phyloP scores from a whole-genome alignment of 495 filamentous ascomycete genomes.

The Aspergillus sclerotiicarbonarius region DNA sequence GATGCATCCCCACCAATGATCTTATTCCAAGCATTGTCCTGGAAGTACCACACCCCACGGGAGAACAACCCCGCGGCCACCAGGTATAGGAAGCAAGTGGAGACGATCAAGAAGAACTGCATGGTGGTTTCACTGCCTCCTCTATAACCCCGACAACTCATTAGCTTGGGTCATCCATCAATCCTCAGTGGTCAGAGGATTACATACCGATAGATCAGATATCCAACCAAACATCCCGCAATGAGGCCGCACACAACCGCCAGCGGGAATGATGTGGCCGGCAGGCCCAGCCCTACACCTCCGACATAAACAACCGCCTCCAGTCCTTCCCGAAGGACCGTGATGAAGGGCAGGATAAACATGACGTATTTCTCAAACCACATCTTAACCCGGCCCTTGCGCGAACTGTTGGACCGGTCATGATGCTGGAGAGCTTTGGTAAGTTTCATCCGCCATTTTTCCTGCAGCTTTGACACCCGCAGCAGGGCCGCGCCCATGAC shows the following conservation, averaged over 20 bases:
- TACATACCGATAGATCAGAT: constrained; percentile 72
- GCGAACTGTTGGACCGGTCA: constrained; percentile 26
- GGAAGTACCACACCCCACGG: constrained; percentile 68
- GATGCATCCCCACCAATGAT: constrained; percentile 68
- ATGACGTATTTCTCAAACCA: constrained; percentile 76
- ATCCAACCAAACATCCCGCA: constrained; percentile 64
- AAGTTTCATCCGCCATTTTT: constrained; percentile 83
- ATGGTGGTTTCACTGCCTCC: constrained; percentile 64
- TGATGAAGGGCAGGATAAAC: constrained; percentile 80
- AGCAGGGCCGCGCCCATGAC: constrained; percentile 75
- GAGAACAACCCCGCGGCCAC: constrained; percentile 85
- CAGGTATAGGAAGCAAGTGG: constrained; percentile 81
- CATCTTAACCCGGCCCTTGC: constrained; percentile 49
- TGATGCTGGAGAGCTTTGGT: constrained; percentile 54
- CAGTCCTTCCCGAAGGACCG: constrained; percentile 77
- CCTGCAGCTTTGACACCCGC: constrained; percentile 79
- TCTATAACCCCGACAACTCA: constrained; percentile 25
- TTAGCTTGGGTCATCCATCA: neutral
- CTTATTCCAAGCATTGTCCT: constrained; percentile 63
- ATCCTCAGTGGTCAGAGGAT: neutral
- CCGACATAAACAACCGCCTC: constrained; percentile 82
- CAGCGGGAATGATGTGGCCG: constrained; percentile 70
- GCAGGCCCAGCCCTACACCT: constrained; percentile 73
- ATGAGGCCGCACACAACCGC: constrained; percentile 66
- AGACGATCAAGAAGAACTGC: constrained; percentile 76